Evolutionary conservation across 192 early-diverging fungal genomes (phyloP).

Genomic region (Coemansia sp.): DNA sequence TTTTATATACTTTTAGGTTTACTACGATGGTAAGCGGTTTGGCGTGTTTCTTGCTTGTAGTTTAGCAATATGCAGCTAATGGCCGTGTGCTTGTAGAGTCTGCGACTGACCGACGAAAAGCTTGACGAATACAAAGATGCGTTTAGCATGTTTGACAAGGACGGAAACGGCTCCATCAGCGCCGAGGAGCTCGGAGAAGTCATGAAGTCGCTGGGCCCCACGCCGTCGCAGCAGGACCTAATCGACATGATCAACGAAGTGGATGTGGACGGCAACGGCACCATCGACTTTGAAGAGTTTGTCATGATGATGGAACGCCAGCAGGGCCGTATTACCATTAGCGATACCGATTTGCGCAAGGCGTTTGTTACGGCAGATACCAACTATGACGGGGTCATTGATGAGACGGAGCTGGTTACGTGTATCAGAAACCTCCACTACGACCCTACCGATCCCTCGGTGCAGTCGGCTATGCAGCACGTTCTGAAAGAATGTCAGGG

Average conservation of each 20-base stretch:
- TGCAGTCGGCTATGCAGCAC: not conserved
- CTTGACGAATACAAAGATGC: constrained; percentile 8
- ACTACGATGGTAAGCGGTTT: too few relatives aligned
- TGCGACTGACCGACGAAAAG: not conserved
- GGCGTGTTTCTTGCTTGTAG: too few relatives aligned
- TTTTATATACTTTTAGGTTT: not conserved
- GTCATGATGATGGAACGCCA: constrained; percentile 44
- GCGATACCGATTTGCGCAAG: constrained; percentile 34
- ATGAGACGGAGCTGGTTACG: not conserved
- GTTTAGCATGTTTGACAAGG: constrained; percentile 38
- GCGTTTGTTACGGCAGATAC: not conserved
- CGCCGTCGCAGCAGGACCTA: constrained; percentile 64
- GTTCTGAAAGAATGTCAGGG: not conserved
- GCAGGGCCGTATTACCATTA: constrained; percentile 2
- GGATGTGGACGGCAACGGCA: constrained; percentile 69
- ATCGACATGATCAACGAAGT: constrained; percentile 70
- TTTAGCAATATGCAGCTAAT: too few relatives aligned
- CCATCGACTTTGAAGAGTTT: constrained; percentile 66
- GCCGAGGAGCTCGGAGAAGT: constrained; percentile 28
- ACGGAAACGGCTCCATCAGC: constrained; percentile 41
- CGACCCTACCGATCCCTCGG: not conserved
- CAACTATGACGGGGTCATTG: constrained; percentile 62
- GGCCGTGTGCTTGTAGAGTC: not conserved
- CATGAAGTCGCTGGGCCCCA: constrained; percentile 54
- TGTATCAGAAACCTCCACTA: not conserved